phyloP scores from a whole-genome alignment of 2,329 filamentous ascomycete genomes.

The Penicillium verrucosum region DNA sequence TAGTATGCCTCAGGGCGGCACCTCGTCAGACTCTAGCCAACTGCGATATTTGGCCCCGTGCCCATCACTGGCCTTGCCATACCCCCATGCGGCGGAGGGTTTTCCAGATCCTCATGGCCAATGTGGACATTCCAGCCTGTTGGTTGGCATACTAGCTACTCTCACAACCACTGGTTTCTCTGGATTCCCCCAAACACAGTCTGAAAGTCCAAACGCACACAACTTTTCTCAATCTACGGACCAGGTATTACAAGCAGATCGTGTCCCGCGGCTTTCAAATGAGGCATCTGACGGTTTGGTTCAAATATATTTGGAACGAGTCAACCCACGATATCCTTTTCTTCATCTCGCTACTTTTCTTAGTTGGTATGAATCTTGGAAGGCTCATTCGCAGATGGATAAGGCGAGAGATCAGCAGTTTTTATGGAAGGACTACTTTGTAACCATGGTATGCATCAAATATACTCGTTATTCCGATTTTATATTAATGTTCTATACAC shows the following conservation, averaged over 20 bases:
- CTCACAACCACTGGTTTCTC: not conserved
- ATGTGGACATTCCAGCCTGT: constrained; percentile 8
- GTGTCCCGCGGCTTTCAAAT: constrained; percentile 1
- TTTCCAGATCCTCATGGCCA: not conserved
- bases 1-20: not conserved
- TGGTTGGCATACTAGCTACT: constrained; percentile 12
- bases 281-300: constrained; percentile 4
- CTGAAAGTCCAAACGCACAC: not conserved
- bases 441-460: constrained; percentile 9
- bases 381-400: not conserved
- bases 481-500: not conserved
- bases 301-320: constrained; percentile 14
- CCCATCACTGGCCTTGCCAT: not conserved
- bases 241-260: not conserved
- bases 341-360: constrained; percentile 11
- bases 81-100: not conserved
- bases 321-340: constrained; percentile 19
- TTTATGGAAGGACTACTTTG: constrained; percentile 17
- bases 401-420: not conserved
- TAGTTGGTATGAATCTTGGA: constrained; percentile 15
- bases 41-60: not conserved
- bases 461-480: not conserved
- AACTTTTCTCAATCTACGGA: not conserved
- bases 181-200: not conserved
- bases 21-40: not conserved